phyloP scores from a whole-genome alignment of 306 rosid genomes.

The Cajanus cajan region DNA sequence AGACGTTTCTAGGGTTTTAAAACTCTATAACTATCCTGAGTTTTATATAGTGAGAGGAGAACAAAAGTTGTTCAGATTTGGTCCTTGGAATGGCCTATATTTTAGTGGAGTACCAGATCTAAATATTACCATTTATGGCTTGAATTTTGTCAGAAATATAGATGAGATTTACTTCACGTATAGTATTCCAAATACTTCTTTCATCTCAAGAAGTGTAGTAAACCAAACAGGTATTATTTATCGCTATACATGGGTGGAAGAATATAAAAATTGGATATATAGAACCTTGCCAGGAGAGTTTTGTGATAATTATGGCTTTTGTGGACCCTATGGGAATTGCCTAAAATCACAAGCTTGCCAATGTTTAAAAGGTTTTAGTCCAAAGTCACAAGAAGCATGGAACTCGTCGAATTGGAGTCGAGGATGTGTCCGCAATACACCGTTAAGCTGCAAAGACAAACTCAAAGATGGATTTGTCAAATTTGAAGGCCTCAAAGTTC shows the following conservation, averaged over 20 bases:
- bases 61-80: neutral
- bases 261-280: neutral
- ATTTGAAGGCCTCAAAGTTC: constrained; percentile 39
- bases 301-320: constrained; percentile 26
- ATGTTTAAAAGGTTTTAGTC: constrained; percentile 41
- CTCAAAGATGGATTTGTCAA: constrained; percentile 23
- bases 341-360: neutral
- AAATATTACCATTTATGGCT: neutral
- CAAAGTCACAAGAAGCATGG: constrained; percentile 1
- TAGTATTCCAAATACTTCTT: neutral
- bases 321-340: constrained; percentile 45
- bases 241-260: neutral
- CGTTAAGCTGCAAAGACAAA: constrained; percentile 24
- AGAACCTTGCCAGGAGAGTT: neutral
- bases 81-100: constrained; percentile 30
- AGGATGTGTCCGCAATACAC: constrained; percentile 33
- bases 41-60: neutral
- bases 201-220: neutral
- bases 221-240: neutral
- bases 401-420: neutral
- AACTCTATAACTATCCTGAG: constrained; percentile 24
- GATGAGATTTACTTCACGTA: constrained; percentile 24
- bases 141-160: constrained; percentile 14
- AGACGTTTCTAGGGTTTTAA: neutral
- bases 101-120: neutral